phyloP scores from a whole-genome alignment of 169 alveolate species.

The Cyclospora cayetanensis region DNA sequence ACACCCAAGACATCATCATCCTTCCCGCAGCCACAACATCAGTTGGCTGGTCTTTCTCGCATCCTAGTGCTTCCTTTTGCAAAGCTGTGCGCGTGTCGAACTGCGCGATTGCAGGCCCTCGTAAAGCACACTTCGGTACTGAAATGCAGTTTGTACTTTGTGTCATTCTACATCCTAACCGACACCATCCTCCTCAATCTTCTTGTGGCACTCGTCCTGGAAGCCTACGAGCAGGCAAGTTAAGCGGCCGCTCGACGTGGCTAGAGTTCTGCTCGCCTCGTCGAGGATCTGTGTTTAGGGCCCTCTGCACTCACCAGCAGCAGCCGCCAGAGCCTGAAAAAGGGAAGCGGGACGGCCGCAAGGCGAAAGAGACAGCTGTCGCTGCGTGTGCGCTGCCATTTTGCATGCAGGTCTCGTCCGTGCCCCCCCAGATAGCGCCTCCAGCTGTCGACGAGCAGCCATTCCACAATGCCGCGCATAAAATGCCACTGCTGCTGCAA shows the following conservation, averaged over 20 bases:
- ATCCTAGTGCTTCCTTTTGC: no score
- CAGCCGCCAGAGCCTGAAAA: no score
- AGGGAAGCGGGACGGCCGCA: no score
- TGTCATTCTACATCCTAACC: constrained; percentile 41
- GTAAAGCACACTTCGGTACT: constrained; percentile 51
- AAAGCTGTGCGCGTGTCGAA: no score
- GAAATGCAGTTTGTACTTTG: constrained; percentile 61
- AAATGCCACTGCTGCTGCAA: neutral
- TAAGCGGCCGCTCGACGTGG: neutral
- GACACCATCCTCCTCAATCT: constrained; percentile 58
- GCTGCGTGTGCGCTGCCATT: neutral
- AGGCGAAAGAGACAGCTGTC: no score
- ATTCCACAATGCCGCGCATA: neutral
- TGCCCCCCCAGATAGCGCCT: neutral
- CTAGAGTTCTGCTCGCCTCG: no score
- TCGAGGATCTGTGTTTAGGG: no score
- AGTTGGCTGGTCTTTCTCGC: no score
- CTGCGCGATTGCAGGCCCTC: constrained; percentile 20
- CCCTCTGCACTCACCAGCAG: no score
- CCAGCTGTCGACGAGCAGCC: neutral
- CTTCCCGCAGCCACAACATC: no score
- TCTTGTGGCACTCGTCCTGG: constrained; percentile 58
- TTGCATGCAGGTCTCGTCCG: neutral
- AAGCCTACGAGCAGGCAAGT: constrained; percentile 56
- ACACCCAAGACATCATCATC: neutral